Evolutionary conservation across 1,284 basidiomycete genomes (phyloP), one percentile per base, ranked within the genome.

Genomic region (Dichomitus squalens): DNA sequence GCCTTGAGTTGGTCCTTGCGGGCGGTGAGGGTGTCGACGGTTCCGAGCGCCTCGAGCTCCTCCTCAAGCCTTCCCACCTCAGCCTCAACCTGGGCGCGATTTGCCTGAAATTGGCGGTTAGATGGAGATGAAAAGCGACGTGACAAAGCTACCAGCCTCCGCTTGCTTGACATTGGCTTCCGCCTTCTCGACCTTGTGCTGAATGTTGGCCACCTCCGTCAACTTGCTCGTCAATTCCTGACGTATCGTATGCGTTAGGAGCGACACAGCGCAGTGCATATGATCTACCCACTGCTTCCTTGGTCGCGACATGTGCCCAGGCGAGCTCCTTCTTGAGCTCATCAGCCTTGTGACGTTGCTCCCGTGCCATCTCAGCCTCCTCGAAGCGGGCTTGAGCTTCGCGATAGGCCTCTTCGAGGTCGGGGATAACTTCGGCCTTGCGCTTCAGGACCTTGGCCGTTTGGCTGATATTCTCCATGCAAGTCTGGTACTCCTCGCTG

Each of bases 291-390:
- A 80, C 92, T 41, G 77, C 73, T 68, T 92, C 81, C 68, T 94
- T 95, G 12, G 77, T 77, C 3, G 79, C 80, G 12, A 98, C 94
- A 67, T 93, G 91, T 7, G 92, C 83, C 96, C 96, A 98, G 0
- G 93, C 93, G 9, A 93, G 74, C 72, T 96, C 91, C 62, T 86
- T 86, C 76, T 92, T 90, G 49, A 95, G 75, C 18, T 85, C 82
- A 38, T 87, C 83, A 5, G 83, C 79, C 68, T 85, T 88, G 63
- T 83, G 75, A 65, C 86, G 81, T 66, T 92, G 87, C 61, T 89
- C 84, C 2, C 86, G 77, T 7, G 91, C 92, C 63, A 87, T 88
- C 16, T 82, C 74, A 0, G 93, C 90, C 62, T 91, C 88, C 53
- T 88, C 76, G 65, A 86, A 91, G n/a, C 85, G 81, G 1, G 75